These are phyloP conservation scores for Cryptomeria japonica DNA, from an alignment of 75 land plant genomes.

Conservation along the genomic window DNA sequence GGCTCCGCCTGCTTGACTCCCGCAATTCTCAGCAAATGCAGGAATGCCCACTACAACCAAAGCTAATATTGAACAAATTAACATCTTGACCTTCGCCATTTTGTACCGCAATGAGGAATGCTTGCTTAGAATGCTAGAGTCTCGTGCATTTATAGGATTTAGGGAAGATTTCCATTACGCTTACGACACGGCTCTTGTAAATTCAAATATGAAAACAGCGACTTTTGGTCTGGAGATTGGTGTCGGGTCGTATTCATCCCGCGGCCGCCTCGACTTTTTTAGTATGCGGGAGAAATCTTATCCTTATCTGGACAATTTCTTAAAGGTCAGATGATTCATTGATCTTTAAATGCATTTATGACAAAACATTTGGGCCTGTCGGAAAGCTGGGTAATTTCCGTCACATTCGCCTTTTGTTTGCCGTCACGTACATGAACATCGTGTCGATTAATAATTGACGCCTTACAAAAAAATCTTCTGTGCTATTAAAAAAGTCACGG, in stretches of 20 bases:
- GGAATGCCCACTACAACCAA: neutral
- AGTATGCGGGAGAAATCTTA: neutral
- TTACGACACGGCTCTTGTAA: neutral
- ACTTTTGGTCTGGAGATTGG: neutral
- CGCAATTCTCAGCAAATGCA: conserved; percentile 31
- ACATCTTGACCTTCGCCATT: neutral
- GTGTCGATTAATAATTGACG: no score
- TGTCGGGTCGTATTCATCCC: neutral
- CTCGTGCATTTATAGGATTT: neutral
- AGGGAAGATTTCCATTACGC: neutral
- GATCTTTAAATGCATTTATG: neutral
- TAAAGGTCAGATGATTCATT: no score
- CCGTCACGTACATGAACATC: no score
- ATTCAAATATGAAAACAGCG: no score
- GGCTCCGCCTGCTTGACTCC: conserved; percentile 30
- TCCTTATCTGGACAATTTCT: neutral
- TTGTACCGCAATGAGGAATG: neutral
- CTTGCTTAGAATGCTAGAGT: neutral
- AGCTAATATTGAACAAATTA: neutral
- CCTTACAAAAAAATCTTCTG: no score
- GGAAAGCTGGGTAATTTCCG: no score
- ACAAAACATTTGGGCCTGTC: neutral
- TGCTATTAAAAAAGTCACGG: no score
- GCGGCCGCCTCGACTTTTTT: neutral
- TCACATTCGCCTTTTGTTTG: no score